A percentile compares a stretch with the other conserved stretches of the same genome.
phyloP scores from a whole-genome alignment of 306 rosid species.

The Ammopiptanthus mongolicus region DNA sequence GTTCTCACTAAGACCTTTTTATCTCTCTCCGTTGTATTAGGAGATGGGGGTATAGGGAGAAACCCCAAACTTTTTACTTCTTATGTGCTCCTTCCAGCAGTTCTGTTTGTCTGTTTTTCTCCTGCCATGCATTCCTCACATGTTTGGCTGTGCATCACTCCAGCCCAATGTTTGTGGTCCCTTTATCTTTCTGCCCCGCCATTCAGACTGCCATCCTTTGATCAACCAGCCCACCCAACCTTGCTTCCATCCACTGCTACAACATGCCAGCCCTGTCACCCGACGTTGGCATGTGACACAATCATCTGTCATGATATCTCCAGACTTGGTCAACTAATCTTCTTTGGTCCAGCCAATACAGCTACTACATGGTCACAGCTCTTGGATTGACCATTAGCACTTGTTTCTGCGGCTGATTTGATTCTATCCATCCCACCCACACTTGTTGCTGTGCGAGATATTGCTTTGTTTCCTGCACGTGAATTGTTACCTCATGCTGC shows the following conservation, averaged over 20 bases:
- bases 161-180: background rate
- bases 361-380: background rate
- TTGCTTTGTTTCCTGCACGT: background rate
- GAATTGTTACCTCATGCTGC: background rate
- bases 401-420: background rate
- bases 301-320: background rate
- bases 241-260: background rate
- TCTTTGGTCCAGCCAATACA: constrained; percentile 1
- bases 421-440: background rate
- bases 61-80: background rate
- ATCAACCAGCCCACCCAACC: background rate
- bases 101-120: background rate
- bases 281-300: background rate
- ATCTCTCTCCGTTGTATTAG: background rate
- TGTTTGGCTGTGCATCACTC: background rate
- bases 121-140: background rate
- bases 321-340: background rate
- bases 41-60: background rate
- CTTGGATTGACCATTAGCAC: background rate
- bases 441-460: background rate
- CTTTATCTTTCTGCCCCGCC: background rate
- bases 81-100: background rate
- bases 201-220: background rate
- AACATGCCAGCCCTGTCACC: background rate
- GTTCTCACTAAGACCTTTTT: background rate